Evolutionary conservation across 768 basidiomycete species (phyloP), one percentile per base, ranked within the genome.

Genomic region (Hemileccinum impolitum): DNA sequence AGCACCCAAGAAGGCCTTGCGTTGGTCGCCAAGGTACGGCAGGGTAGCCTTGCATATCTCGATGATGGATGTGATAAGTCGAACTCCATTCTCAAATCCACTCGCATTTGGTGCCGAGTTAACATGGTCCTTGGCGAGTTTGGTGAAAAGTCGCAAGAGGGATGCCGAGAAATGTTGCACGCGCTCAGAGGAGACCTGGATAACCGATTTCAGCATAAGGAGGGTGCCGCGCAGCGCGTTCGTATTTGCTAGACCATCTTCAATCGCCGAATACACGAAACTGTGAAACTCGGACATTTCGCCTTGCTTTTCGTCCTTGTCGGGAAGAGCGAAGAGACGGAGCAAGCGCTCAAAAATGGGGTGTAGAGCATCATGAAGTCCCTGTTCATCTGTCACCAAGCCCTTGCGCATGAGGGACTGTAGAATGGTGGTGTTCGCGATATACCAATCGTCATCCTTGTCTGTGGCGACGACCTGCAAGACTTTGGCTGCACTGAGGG

Each of bases 401-500:
- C 92, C 90, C 70, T 91, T 95, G 54, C 90, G 86, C 46, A 98
- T 76, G 19, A 98, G 80, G 55, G 86, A 86, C 57, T 87, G 85
- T 7, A 98, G 75, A 13, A 84, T 76, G 5, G 72, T 65, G 1
- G 88, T 81, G 62, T 97, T 93, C 18, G 74, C 59, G 5, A 63
- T 70, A 63, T 86, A 90, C 95, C 95, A 99, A 0, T 77, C 65
- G 56, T 93, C 85, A 17, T 85, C 78, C 61, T 95, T 90, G 60
- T 90, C 89, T 0, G 84, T 75, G 3, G 90, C 76, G 36, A 96
- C 85, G 18, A 93, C 84, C 48, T 92, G 87, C 21, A 99, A 76
- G 21, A 96, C 91, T 63, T 90, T 91, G 13, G 90, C 90, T 4
- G 92, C 79, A 47, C 87, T 86, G 41, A 89, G 75, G 3, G 93